Conservation (phyloP, 2,329 filamentous ascomycete species). For the Diaporthe citriasiana region DNA sequence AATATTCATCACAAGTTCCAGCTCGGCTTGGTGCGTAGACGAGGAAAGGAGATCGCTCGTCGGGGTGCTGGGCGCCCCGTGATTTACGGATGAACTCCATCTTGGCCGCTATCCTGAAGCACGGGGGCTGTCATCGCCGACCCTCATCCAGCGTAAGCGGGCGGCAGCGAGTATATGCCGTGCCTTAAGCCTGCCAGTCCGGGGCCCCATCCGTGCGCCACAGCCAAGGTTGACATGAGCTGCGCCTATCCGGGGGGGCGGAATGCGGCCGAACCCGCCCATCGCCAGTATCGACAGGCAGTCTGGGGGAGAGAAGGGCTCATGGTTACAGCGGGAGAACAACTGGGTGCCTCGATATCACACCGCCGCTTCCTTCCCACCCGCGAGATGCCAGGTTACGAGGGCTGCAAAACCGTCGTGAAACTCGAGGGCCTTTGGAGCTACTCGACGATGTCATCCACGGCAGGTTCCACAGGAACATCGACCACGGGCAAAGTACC, state of each 20-base stretch:
- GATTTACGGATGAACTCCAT: conserved; percentile 6
- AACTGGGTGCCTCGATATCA: conserved; percentile 16
- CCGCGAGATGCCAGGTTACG: background rate
- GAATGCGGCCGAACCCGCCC: conserved; percentile 35
- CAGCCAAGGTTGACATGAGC: conserved; percentile 5
- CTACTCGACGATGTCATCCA: conserved; percentile 1
- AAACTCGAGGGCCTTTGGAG: conserved; percentile 3
- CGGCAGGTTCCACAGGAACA: background rate
- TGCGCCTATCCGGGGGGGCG: conserved; percentile 25
- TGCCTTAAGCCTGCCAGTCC: background rate
- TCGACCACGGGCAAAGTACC: conserved; percentile 6
- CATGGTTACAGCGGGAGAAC: background rate
- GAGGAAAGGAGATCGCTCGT: background rate
- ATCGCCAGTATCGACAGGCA: background rate
- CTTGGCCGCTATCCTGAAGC: conserved; percentile 13
- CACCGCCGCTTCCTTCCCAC: conserved; percentile 14
- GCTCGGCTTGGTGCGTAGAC: conserved; percentile 19
- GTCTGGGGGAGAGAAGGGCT: background rate
- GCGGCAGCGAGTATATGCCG: background rate
- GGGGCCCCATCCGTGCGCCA: conserved; percentile 39
- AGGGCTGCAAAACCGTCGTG: conserved; percentile 7
- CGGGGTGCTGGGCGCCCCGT: background rate
- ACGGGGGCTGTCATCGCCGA: conserved; percentile 1
- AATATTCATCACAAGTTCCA: background rate
- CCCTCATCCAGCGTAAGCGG: conserved; percentile 18